phyloP scores from a whole-genome alignment of 306 rosid genomes.

The Astragalus glycyphyllos region DNA sequence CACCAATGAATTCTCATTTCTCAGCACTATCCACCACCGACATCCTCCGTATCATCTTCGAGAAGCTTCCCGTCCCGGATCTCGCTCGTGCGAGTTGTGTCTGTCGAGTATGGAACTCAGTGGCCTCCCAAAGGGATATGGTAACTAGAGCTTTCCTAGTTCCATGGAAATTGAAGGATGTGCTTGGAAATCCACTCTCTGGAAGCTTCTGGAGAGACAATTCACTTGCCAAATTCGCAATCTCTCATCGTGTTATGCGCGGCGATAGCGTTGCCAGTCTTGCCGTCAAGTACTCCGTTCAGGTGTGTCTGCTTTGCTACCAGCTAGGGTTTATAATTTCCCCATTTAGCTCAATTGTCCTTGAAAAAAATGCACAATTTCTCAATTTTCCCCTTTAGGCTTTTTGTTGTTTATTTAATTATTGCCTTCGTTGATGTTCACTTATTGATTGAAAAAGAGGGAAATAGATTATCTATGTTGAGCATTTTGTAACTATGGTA shows the following conservation, averaged over 20 bases:
- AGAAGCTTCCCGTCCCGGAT: conserved; percentile 73
- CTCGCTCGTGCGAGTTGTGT: conserved; percentile 87
- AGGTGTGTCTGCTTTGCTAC: conserved; percentile 47
- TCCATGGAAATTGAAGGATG: conserved; percentile 72
- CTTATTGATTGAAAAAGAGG: conserved; percentile 27
- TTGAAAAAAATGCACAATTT: conserved; percentile 11
- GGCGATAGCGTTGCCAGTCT: conserved; percentile 88
- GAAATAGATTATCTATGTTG: too few relatives aligned
- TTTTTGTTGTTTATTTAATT: not conserved
- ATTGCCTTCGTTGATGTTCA: not conserved
- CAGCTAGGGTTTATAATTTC: conserved; percentile 15
- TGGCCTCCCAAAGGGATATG: conserved; percentile 81
- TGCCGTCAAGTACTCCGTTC: conserved; percentile 91
- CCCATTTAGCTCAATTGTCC: not conserved
- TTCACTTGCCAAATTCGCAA: conserved; percentile 73
- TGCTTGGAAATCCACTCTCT: conserved; percentile 73
- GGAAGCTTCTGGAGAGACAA: conserved; percentile 94
- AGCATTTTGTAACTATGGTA: too few relatives aligned
- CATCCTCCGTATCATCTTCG: conserved; percentile 77
- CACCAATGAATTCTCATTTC: conserved; percentile 79
- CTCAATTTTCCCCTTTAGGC: not conserved
- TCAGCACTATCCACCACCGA: conserved; percentile 76
- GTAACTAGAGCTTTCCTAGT: conserved; percentile 58
- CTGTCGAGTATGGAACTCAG: conserved; percentile 81
- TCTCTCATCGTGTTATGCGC: conserved; percentile 71